These are phyloP conservation scores for Lipomyces yamadae DNA, from an alignment of 805 yeast species.

Conservation along the genomic window DNA sequence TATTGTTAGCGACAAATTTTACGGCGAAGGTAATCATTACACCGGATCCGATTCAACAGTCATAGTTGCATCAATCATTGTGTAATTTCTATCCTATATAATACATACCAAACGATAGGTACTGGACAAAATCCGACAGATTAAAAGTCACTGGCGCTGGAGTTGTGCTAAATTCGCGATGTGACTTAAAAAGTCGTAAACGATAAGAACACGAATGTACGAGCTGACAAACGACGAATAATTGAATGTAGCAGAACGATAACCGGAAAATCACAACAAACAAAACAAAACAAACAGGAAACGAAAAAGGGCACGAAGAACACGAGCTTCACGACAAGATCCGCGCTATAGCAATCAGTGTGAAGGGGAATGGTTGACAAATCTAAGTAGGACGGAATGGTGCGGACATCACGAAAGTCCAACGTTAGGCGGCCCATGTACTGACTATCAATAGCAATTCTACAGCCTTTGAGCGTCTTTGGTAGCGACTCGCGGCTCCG, in stretches of 20 bases:
- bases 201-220: background rate
- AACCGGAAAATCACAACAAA: conserved; percentile 8
- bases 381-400: conserved; percentile 1
- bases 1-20: background rate
- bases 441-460: background rate
- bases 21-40: background rate
- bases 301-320: background rate
- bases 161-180: background rate
- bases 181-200: background rate
- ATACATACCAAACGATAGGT: background rate
- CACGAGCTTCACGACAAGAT: background rate
- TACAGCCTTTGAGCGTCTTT: background rate
- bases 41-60: background rate
- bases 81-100: background rate
- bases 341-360: conserved; percentile 1
- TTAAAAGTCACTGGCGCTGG: background rate
- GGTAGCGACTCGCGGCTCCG: conserved; percentile 1
- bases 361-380: conserved; percentile 12
- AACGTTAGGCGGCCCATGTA: background rate
- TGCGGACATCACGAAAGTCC: background rate
- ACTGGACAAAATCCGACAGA: background rate
- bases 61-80: background rate
- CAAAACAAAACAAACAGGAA: conserved; percentile 10
- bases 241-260: conserved; percentile 1
- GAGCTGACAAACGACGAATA: conserved; percentile 11